phyloP scores from a whole-genome alignment of 768 basidiomycete genomes.

The Panaeolus papilionaceus region DNA sequence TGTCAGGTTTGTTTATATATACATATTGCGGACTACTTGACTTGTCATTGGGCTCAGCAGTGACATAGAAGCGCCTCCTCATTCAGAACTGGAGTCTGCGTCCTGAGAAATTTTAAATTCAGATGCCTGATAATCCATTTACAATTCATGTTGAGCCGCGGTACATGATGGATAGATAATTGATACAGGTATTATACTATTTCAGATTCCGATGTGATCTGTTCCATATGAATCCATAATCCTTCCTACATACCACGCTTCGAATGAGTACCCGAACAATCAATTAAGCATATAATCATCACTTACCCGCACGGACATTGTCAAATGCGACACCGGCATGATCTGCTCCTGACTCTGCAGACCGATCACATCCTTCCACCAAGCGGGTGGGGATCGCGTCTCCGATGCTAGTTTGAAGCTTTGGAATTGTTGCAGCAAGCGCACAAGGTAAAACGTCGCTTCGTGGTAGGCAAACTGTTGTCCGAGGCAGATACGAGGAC shows the following conservation, averaged over 20 bases:
- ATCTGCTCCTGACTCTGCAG: slow-evolving; percentile 48
- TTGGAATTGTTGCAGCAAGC: slow-evolving; percentile 56
- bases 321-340: slow-evolving; percentile 47
- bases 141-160: too few relatives aligned
- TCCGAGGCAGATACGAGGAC: slow-evolving; percentile 44
- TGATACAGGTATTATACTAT: too few relatives aligned
- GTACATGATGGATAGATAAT: too few relatives aligned
- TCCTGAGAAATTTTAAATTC: too few relatives aligned
- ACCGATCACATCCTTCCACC: slow-evolving; percentile 46
- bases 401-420: slow-evolving; percentile 46
- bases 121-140: too few relatives aligned
- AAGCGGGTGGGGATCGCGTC: slow-evolving; percentile 47
- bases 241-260: slow-evolving; percentile 31
- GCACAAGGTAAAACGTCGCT: slow-evolving; percentile 60
- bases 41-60: too few relatives aligned
- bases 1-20: too few relatives aligned
- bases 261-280: slow-evolving; percentile 14
- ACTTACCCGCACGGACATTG: slow-evolving; percentile 43
- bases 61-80: too few relatives aligned
- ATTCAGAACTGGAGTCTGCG: too few relatives aligned
- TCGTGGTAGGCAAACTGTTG: slow-evolving; percentile 63
- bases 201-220: slow-evolving; percentile 17
- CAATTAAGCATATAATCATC: slow-evolving; percentile 20
- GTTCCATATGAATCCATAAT: slow-evolving; percentile 38
- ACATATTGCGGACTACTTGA: too few relatives aligned